A percentile compares a stretch with the other conserved stretches of the same genome.
Evolutionary conservation across 2,329 filamentous ascomycete genomes (phyloP).

Genomic region (Paracoccidioides brasiliensis): DNA sequence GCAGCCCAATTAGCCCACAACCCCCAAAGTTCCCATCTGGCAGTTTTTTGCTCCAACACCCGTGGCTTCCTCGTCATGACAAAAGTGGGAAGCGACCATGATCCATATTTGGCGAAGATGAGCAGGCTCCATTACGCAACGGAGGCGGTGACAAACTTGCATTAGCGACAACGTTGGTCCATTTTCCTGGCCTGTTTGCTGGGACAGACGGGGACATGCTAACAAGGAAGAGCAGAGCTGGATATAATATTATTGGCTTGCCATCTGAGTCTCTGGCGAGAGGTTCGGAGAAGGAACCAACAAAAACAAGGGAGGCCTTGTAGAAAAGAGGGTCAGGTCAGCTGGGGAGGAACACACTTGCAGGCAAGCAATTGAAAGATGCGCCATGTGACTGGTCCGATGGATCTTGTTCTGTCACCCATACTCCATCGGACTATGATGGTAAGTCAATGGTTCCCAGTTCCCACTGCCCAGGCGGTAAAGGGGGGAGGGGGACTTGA

Average conservation of each 20-base stretch:
- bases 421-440: background rate
- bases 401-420: background rate
- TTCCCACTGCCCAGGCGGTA: background rate
- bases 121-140: background rate
- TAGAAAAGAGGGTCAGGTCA: background rate
- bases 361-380: background rate
- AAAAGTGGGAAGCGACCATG: background rate
- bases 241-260: background rate
- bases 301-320: background rate
- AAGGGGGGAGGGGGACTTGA: background rate
- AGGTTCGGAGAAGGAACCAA: no score
- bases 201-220: background rate
- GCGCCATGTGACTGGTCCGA: slow-evolving; percentile 6
- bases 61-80: background rate
- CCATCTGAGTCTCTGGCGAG: no score
- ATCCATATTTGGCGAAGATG: background rate
- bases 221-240: background rate
- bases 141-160: slow-evolving; percentile 3
- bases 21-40: background rate
- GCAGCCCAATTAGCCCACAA: background rate
- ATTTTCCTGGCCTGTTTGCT: background rate
- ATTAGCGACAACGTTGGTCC: slow-evolving; percentile 1
- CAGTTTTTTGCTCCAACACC: background rate
- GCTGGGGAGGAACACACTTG: slow-evolving; percentile 1
- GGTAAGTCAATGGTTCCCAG: background rate